These are phyloP conservation scores for Adiantum capillusveneris DNA, from an alignment of 75 land plant species.

Conservation along the genomic window DNA sequence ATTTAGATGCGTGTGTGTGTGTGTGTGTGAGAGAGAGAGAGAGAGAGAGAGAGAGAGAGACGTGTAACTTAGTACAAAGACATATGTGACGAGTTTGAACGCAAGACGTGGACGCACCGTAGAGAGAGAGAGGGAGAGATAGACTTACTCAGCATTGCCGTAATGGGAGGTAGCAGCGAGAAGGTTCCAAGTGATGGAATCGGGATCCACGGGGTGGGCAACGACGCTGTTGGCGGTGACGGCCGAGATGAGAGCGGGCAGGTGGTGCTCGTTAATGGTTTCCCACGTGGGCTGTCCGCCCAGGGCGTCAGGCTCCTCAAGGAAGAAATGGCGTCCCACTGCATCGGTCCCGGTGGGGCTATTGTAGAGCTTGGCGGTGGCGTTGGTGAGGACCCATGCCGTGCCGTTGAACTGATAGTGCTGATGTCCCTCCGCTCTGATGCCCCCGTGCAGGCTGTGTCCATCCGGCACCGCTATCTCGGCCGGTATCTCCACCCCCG, in stretches of 20 bases:
- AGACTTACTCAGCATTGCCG: not conserved
- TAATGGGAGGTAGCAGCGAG: not conserved
- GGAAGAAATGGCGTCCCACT: conserved; percentile 5
- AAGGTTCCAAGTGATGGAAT: conserved; percentile 2
- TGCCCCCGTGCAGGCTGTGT: not conserved
- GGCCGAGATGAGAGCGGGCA: not conserved
- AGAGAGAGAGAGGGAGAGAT: not conserved
- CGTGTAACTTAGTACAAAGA: no score
- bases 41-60: not conserved
- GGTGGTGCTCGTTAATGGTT: not conserved
- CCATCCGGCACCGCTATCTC: not conserved
- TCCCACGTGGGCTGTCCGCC: conserved; percentile 7
- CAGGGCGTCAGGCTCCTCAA: no score
- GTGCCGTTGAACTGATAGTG: conserved; percentile 5
- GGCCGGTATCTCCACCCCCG: not conserved
- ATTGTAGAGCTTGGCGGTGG: conserved; percentile 1
- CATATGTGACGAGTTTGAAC: not conserved
- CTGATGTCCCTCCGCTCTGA: conserved; percentile 1
- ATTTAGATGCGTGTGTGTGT: not conserved
- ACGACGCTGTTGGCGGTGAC: conserved; percentile 2
- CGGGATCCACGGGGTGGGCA: not conserved
- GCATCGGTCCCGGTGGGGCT: no score
- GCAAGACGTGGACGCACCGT: not conserved
- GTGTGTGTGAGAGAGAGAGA: not conserved
- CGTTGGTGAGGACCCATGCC: conserved; percentile 1